A percentile compares a stretch with the other conserved stretches of the same genome.
Conservation (phyloP, 805 yeast genomes). For the Clavispora carvajalis region DNA sequence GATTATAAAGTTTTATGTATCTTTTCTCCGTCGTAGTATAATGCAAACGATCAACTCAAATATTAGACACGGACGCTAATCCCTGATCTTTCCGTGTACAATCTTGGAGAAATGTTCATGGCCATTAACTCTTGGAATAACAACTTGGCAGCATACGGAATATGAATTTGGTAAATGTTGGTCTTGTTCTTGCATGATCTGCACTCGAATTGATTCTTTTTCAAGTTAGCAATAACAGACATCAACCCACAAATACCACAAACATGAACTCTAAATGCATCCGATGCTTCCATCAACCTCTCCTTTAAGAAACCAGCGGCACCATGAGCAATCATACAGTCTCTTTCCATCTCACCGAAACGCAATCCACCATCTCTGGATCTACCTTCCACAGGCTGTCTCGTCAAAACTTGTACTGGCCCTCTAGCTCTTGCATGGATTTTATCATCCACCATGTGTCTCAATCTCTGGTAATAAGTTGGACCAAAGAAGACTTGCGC, state of each 20-base stretch:
- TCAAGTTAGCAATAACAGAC: constrained; percentile 95
- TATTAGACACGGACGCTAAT: constrained; percentile 33
- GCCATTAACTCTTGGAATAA: constrained; percentile 99
- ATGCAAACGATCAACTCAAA: constrained; percentile 2
- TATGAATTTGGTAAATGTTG: constrained; percentile 93
- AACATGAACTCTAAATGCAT: constrained; percentile 95
- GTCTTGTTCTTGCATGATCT: constrained; percentile 98
- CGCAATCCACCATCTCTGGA: constrained; percentile 99
- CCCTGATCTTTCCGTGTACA: constrained; percentile 89
- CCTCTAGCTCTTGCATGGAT: constrained; percentile 99
- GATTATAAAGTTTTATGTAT: constrained; percentile 1
- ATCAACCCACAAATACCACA: constrained; percentile 98
- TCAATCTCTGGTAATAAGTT: constrained; percentile 94
- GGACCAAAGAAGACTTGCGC: constrained; percentile 99
- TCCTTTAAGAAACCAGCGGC: constrained; percentile 98
- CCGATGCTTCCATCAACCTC: constrained; percentile 97
- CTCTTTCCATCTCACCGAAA: constrained; percentile 99
- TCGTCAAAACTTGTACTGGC: constrained; percentile 93
- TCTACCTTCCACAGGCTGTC: constrained; percentile 99
- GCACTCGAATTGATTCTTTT: constrained; percentile 97
- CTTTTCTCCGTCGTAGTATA: constrained; percentile 4
- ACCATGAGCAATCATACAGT: constrained; percentile 99
- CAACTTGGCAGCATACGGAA: constrained; percentile 97
- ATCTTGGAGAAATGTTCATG: constrained; percentile 96
- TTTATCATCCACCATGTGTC: constrained; percentile 99